Percentiles rank a stretch among this genome's conserved stretches.
Conservation (phyloP, 2,329 filamentous ascomycete genomes). For the Pseudogymnoascus sp. region DNA sequence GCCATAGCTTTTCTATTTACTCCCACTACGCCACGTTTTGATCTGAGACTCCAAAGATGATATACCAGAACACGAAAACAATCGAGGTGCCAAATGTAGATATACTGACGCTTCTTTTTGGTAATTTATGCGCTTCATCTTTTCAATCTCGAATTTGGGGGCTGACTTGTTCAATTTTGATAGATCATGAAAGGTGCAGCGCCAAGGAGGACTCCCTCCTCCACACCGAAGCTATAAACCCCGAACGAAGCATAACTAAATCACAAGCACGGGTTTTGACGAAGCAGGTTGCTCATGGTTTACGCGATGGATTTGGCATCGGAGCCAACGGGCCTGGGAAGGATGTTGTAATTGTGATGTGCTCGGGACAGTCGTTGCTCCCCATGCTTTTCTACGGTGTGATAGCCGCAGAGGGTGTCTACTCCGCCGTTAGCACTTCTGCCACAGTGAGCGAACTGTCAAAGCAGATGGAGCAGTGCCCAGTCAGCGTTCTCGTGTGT, state of each 20-base stretch:
- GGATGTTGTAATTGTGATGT: slow-evolving; percentile 48
- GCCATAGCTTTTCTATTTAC: background rate
- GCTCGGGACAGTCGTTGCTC: slow-evolving; percentile 47
- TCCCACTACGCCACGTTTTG: background rate
- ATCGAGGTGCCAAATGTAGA: slow-evolving; percentile 14
- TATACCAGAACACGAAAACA: slow-evolving; percentile 12
- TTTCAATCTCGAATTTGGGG: background rate
- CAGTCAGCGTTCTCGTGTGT: slow-evolving; percentile 59
- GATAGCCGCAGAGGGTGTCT: slow-evolving; percentile 69
- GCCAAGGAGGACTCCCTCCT: slow-evolving; percentile 41
- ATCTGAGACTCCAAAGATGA: slow-evolving; percentile 5
- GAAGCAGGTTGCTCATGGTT: slow-evolving; percentile 44
- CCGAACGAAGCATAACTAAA: slow-evolving; percentile 45
- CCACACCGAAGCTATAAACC: slow-evolving; percentile 49
- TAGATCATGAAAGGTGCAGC: slow-evolving; percentile 30
- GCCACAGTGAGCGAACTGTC: slow-evolving; percentile 64
- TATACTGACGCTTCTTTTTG: slow-evolving; percentile 14
- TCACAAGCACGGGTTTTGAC: slow-evolving; percentile 38
- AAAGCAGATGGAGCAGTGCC: slow-evolving; percentile 63
- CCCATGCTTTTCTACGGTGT: slow-evolving; percentile 62
- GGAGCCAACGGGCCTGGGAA: slow-evolving; percentile 39
- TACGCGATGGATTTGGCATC: slow-evolving; percentile 45
- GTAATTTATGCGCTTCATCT: slow-evolving; percentile 10
- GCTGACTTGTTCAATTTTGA: background rate
- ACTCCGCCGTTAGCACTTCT: slow-evolving; percentile 65